Base-by-base conservation (phyloP, 768 basidiomycete genomes). In the Termitomyces sp. region DNA sequence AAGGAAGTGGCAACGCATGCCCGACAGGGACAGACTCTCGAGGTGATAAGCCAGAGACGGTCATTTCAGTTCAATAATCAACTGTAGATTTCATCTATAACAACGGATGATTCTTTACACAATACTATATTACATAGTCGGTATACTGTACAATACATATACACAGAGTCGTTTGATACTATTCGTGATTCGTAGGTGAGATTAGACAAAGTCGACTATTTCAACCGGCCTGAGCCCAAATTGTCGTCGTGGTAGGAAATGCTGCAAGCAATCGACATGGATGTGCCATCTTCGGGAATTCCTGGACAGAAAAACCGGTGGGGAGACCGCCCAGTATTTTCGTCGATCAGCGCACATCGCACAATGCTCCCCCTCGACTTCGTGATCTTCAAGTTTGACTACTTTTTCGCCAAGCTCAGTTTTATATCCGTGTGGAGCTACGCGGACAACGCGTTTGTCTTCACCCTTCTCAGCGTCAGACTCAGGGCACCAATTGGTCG, bases 251-350 rank as follows among this genome's bases (percentile, higher is more conserved):
- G 62, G 59, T 47, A 63, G 36, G 41, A 63, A 45, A 40, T 63
- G 59, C 22, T 63, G 62, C 18, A 63, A 43, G 41, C 59, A 60
- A 28, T 63, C 62, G 26, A 56, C 32, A 38, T 63, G 62, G 6
- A 63, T 28, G 40, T 63, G 62, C 62, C 62, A 63, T 35, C 56
- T 47, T n/a, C 62, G 59, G 18, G 62, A 63, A 40, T 63, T 56
- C 35, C 55, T 54, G 14, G 62, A 63, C 20, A 63, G 35, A 54
- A 63, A 63, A 16, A 63, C 41, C 2, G 62, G 62, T 11, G 62
- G 62, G n/a, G 62, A 60, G 16, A 63, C 59, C 7, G 62, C 62
- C 62, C 62, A 63, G 10, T 52, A 63, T 20, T 47, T 46, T 2
- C 33, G 36, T 16, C 62, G 59, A 54, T 63, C 54, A 9, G 62